A percentile compares a stretch with the other conserved stretches of the same genome.
These are phyloP conservation scores for Arabidopsis lyrata DNA, from an alignment of 441 rosid species.

Conservation along the genomic window DNA sequence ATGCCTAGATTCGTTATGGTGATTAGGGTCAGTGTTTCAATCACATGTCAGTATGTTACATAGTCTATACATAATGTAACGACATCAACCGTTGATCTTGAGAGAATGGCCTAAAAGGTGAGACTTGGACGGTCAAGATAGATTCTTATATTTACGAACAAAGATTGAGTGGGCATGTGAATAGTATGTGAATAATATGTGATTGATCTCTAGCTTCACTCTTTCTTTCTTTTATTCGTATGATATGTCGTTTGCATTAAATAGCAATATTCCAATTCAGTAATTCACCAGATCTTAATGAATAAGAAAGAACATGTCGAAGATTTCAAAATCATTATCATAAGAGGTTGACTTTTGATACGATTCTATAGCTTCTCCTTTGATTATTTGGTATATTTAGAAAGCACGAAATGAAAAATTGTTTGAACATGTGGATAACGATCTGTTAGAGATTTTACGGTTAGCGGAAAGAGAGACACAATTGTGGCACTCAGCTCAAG, in stretches of 20 bases:
- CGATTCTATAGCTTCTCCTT: too few relatives aligned
- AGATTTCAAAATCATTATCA: neutral
- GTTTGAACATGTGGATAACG: too few relatives aligned
- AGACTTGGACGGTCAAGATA: constrained; percentile 20
- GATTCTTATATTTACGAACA: neutral
- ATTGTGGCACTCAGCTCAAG: too few relatives aligned
- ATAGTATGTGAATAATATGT: too few relatives aligned
- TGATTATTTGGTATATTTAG: too few relatives aligned
- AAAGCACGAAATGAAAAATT: too few relatives aligned
- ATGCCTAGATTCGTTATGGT: neutral
- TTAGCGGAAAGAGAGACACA: too few relatives aligned
- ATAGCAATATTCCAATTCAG: too few relatives aligned
- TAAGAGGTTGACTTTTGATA: constrained; percentile 35
- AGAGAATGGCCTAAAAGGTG: neutral
- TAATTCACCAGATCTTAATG: too few relatives aligned
- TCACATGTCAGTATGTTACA: constrained; percentile 2
- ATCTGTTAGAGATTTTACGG: too few relatives aligned
- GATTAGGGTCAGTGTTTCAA: constrained; percentile 4
- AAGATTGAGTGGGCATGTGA: neutral
- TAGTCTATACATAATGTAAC: neutral
- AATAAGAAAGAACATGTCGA: neutral
- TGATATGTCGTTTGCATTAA: constrained; percentile 10
- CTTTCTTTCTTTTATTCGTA: too few relatives aligned
- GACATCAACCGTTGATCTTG: neutral
- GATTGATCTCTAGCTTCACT: neutral